A percentile compares a stretch with the other conserved stretches of the same genome.
These are phyloP conservation scores for Penstemon davidsonii DNA, from an alignment of 257 asterid species.

Conservation along the genomic window DNA sequence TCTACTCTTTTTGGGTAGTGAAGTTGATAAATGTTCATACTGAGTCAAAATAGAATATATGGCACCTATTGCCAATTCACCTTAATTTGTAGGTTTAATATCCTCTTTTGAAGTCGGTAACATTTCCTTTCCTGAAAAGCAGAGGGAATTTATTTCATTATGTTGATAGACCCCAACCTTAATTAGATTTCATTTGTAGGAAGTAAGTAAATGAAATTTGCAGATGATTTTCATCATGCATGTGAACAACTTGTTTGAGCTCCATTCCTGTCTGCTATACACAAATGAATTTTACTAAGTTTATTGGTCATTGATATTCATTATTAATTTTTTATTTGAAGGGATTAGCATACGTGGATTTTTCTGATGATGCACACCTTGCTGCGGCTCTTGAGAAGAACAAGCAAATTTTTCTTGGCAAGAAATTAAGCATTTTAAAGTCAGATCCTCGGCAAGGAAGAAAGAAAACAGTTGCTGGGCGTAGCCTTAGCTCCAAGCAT, in stretches of 20 bases:
- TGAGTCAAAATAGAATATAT: not conserved
- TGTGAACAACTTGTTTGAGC: not conserved
- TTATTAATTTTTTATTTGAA: constrained; percentile 34
- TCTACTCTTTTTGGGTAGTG: constrained; percentile 15
- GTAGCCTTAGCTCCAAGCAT: constrained; percentile 31
- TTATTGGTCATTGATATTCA: constrained; percentile 23
- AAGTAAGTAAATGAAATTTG: not conserved
- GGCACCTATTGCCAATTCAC: not conserved
- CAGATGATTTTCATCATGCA: not conserved
- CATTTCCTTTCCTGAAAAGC: constrained; percentile 6
- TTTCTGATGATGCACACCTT: constrained; percentile 80
- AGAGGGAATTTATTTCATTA: not conserved
- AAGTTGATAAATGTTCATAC: constrained; percentile 13
- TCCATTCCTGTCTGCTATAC: not conserved
- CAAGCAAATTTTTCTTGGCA: constrained; percentile 60
- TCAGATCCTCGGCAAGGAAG: constrained; percentile 74
- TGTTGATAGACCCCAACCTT: not conserved
- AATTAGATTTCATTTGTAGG: not conserved
- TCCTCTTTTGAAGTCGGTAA: not conserved
- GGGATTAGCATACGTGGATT: constrained; percentile 97
- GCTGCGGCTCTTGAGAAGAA: constrained; percentile 73
- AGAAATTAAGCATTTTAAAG: constrained; percentile 63
- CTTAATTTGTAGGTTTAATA: not conserved
- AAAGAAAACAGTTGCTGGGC: constrained; percentile 46
- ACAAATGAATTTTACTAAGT: not conserved